phyloP scores from a whole-genome alignment of 495 filamentous ascomycete species.

The Annulohypoxylon bovei region DNA sequence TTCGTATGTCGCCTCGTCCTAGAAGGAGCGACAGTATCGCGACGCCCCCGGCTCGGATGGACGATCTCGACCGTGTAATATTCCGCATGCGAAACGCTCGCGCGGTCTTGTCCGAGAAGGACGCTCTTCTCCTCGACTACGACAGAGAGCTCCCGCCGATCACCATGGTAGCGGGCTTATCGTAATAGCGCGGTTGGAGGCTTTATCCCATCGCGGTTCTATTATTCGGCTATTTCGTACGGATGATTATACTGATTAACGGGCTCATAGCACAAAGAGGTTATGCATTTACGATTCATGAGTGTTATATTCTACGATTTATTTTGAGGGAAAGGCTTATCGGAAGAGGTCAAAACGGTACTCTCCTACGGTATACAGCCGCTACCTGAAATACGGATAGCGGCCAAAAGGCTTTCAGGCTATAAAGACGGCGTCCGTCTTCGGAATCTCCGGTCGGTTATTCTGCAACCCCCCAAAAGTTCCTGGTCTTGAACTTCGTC shows the following conservation, averaged over 20 bases:
- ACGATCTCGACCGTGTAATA: slow-evolving; percentile 41
- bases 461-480: slow-evolving; percentile 33
- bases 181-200: slow-evolving; percentile 15
- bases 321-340: slow-evolving; percentile 32
- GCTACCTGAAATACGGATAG: slow-evolving; percentile 39
- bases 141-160: slow-evolving; percentile 32
- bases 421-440: slow-evolving; percentile 36
- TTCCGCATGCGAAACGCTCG: slow-evolving; percentile 16
- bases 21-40: slow-evolving; percentile 58
- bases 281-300: slow-evolving; percentile 45
- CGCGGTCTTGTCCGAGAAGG: slow-evolving; percentile 34
- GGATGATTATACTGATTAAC: slow-evolving; percentile 35
- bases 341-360: slow-evolving; percentile 46
- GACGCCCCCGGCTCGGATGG: slow-evolving; percentile 50
- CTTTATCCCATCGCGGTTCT: slow-evolving; percentile 15
- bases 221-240: slow-evolving; percentile 28
- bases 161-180: slow-evolving; percentile 25
- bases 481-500: slow-evolving; percentile 20
- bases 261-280: slow-evolving; percentile 15
- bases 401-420: slow-evolving; percentile 39
- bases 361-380: slow-evolving; percentile 38
- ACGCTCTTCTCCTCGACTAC: slow-evolving; percentile 17
- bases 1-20: slow-evolving; percentile 63
- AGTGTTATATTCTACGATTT: slow-evolving; percentile 33
- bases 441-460: slow-evolving; percentile 32